Evolutionary conservation across 192 early-diverging fungal genomes (phyloP), one percentile per base, ranked within the genome.

Genomic region (Coemansia sp.): DNA sequence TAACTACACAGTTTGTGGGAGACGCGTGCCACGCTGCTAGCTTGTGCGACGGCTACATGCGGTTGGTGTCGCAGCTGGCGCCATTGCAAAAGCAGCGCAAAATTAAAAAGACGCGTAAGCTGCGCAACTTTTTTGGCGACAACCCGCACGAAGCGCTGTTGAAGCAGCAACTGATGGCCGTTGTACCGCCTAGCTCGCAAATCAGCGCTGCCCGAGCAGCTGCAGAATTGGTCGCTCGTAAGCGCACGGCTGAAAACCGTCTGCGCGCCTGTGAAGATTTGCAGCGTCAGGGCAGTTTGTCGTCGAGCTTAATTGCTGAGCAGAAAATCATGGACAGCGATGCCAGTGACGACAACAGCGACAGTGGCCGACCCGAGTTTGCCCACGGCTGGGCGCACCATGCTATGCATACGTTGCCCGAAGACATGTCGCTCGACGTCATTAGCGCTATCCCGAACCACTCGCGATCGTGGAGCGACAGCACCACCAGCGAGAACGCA

Each of bases 71-170:
- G 39, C 80, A 83, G 5, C 65, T 77, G 41, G 64, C 57, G 22
- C 86, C 83, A 57, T 57, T 81, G 26, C 68, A 83, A 26, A 87
- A 88, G 73, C 86, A 88, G 72, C 62, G 74, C 32, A 71, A 75
- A 35, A 84, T 88, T 23, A 71, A 75, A 41, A 87, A 87, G 75
- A 84, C 86, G 22, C 86, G 85, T 57, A 87, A 87, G 63, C 74
- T 90, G 38, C 73, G 78, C 64, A 87, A 84, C 51, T 90, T 90
- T 74, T 90, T 90, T 81, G 88, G 88, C 26, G 73, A 84, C 50
- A 73, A 86, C 22, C 86, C 84, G 19, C 71, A 84, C 13, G 74
- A 74, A 35, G 85, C 87, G 26, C 74, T 83, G 27, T 59, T 90
- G 66, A 69, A 76, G 29, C 69, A 73, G 72, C 88, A 83, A 68